A percentile compares a stretch with the other conserved stretches of the same genome.
These are phyloP conservation scores for Xylaria telfairii DNA, from an alignment of 495 filamentous ascomycete genomes.

Conservation along the genomic window DNA sequence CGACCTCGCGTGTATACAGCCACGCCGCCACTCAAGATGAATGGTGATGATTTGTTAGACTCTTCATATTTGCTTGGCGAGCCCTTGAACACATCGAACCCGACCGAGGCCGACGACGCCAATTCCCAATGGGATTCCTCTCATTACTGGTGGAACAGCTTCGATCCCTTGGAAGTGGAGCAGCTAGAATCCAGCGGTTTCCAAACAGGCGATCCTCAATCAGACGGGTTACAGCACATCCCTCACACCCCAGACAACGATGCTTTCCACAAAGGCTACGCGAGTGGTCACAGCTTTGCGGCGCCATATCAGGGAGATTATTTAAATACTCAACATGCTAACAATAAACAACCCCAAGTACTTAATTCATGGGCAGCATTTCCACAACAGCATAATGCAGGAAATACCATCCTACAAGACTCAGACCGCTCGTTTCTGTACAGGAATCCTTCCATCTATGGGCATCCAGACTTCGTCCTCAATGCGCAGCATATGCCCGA, in stretches of 20 bases:
- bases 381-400: not conserved
- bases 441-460: not conserved
- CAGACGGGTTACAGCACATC: not conserved
- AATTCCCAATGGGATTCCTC: not conserved
- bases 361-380: not conserved
- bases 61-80: not conserved
- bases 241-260: not conserved
- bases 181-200: not conserved
- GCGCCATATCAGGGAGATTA: slow-evolving; percentile 4
- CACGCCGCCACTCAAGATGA: slow-evolving; percentile 7
- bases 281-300: not conserved
- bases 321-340: not conserved
- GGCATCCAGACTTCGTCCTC: not conserved
- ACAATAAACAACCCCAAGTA: not conserved
- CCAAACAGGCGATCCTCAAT: not conserved
- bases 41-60: not conserved
- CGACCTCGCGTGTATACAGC: not conserved
- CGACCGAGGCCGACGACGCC: slow-evolving; percentile 10
- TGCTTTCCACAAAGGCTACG: not conserved
- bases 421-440: not conserved
- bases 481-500: not conserved
- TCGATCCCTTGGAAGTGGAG: not conserved
- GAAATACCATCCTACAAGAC: not conserved
- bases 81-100: slow-evolving; percentile 1
- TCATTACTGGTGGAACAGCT: not conserved